Conservation (phyloP, 2,329 filamentous ascomycete species). For the Colletotrichum sublineola region DNA sequence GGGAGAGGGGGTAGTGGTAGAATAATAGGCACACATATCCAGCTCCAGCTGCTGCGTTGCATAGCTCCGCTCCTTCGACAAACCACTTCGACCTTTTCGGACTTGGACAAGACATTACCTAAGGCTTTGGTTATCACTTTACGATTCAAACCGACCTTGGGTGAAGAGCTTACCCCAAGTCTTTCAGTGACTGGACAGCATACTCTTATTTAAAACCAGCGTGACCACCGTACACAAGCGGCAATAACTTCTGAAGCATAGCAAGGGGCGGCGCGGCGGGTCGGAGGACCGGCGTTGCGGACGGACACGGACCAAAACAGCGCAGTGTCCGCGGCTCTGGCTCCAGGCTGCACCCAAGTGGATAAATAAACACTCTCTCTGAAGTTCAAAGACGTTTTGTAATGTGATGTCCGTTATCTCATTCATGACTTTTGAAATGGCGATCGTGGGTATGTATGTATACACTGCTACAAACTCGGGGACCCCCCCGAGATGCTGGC, state of each 20-base stretch:
- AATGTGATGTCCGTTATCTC: conserved; percentile 37
- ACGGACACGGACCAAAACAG: not conserved
- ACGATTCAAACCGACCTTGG: conserved; percentile 3
- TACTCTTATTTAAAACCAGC: not conserved
- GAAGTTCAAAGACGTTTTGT: not conserved
- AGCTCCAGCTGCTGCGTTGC: not conserved
- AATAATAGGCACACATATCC: not conserved
- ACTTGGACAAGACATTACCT: not conserved
- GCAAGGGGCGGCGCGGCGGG: no score
- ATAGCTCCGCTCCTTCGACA: not conserved
- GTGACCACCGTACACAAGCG: not conserved
- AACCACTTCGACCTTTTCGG: not conserved
- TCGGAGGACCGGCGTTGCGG: not conserved
- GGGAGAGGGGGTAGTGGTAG: not conserved
- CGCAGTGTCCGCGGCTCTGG: not conserved
- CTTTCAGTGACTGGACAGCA: not conserved
- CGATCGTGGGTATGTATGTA: conserved; percentile 37
- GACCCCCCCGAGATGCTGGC: conserved; percentile 40
- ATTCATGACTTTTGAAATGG: conserved; percentile 41
- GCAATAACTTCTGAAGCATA: not conserved
- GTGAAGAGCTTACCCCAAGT: not conserved
- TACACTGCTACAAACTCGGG: conserved; percentile 40
- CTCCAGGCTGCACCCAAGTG: not conserved
- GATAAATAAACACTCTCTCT: not conserved
- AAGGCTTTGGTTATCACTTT: conserved; percentile 5